These are phyloP conservation scores for Kurtzmaniella cleridarum DNA, from an alignment of 805 yeast genomes.

Conservation along the genomic window DNA sequence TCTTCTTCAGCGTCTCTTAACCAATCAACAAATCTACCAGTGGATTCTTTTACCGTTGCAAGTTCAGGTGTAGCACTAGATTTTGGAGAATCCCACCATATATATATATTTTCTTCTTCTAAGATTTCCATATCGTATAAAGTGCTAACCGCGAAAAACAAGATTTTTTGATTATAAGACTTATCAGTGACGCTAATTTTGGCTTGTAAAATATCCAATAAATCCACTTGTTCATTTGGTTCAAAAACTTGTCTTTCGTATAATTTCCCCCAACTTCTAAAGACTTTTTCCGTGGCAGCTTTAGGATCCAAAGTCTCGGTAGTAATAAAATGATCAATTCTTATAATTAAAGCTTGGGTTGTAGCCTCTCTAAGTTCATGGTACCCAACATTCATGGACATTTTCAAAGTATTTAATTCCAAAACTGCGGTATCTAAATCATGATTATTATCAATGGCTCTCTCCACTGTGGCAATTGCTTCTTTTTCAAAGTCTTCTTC, in stretches of 20 bases:
- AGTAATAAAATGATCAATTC: slow-evolving; percentile 67
- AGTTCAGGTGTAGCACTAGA: slow-evolving; percentile 36
- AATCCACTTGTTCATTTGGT: slow-evolving; percentile 68
- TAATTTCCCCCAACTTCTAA: slow-evolving; percentile 76
- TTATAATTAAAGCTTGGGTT: slow-evolving; percentile 58
- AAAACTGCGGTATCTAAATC: slow-evolving; percentile 88
- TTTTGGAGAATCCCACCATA: slow-evolving; percentile 67
- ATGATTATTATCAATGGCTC: slow-evolving; percentile 90
- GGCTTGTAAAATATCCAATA: slow-evolving; percentile 49
- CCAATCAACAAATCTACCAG: slow-evolving; percentile 82
- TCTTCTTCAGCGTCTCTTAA: slow-evolving; percentile 73
- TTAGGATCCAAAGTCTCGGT: slow-evolving; percentile 74
- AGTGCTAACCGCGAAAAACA: slow-evolving; percentile 48
- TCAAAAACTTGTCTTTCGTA: slow-evolving; percentile 84
- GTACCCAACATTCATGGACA: slow-evolving; percentile 95
- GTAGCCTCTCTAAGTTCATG: slow-evolving; percentile 89
- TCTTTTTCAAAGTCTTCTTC: slow-evolving; percentile 81
- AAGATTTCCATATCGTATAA: slow-evolving; percentile 79
- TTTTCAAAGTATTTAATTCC: slow-evolving; percentile 89
- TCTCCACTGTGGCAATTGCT: slow-evolving; percentile 88
- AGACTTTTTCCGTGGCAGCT: slow-evolving; percentile 71
- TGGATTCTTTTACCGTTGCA: slow-evolving; percentile 46
- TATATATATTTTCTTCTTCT: slow-evolving; percentile 72
- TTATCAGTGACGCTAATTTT: slow-evolving; percentile 28
- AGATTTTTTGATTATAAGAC: slow-evolving; percentile 43